Base-by-base conservation (phyloP, 192 early-diverging fungal genomes). In the Podila horticola region DNA sequence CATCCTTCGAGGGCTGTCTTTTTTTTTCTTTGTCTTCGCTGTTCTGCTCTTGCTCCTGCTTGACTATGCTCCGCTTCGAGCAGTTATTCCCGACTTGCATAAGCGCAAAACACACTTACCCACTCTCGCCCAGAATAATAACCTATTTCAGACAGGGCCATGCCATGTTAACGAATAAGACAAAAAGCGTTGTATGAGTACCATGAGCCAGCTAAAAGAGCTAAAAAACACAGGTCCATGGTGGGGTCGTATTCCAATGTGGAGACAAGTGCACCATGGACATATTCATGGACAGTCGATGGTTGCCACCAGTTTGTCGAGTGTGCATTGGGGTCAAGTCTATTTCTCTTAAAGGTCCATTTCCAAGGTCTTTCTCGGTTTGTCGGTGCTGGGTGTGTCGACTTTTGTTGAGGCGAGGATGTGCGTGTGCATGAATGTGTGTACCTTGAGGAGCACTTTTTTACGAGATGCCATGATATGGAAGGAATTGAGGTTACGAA, bases 41-140 rank as follows among this genome's bases (percentile, higher is more conserved):
- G 41, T 17, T 17, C 41, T 45, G 41, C 41, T 45, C 41, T 45
- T 17, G 11, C 41, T 45, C 41, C 15, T 17, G 41, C 15, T 34
- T 34, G 33, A 3, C 41, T 36, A 36, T 1, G 13, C 41, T 45
- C 41, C 15, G 8, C 41, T 45, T 45, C 11, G 41, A 45, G 41
- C 4, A 45, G 15, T 17, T 45, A 12, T 12, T 13, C 41, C 41
- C 41, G 41, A 15, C 41, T 45, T 45, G 41, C 41, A 45, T 45
- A 45, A 45, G 38, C 38, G 12, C 38, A 41, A 12, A 45, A 45
- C 55, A 31, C 30, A 75, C 87, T 74, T 91, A 93, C 91, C 94
- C 95, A 72, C 92, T 90, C 84, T 95, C 93, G 41, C 94, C 94
- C 1, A 95, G 84, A 83, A 95, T 95, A 76, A 95, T 94, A 64